Percentiles rank a stretch among this genome's conserved stretches.
Evolutionary conservation across 305 asterid genomes (phyloP).

Genomic region (Fraxinus floribunda): DNA sequence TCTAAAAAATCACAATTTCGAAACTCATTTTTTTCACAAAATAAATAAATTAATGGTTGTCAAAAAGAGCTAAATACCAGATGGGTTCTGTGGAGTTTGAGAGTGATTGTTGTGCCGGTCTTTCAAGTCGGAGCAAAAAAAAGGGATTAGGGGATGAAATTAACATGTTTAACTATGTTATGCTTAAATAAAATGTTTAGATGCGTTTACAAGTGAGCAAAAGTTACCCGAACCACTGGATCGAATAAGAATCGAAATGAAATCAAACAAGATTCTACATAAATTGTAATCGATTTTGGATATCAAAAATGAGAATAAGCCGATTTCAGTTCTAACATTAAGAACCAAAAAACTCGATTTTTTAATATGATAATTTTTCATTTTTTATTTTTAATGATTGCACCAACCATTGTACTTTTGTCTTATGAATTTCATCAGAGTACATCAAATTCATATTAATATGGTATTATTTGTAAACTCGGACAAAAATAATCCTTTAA

Average conservation of each 20-base stretch:
- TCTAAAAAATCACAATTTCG: too few relatives aligned
- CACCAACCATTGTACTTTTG: neutral
- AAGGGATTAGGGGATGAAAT: neutral
- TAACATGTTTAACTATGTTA: neutral
- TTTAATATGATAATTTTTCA: neutral
- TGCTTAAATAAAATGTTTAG: neutral
- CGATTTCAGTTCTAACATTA: too few relatives aligned
- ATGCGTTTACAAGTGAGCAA: neutral
- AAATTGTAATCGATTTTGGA: too few relatives aligned
- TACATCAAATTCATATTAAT: neutral
- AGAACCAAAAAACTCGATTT: neutral
- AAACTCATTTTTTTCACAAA: too few relatives aligned
- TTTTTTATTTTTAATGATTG: neutral
- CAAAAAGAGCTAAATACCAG: too few relatives aligned
- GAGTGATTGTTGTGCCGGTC: neutral
- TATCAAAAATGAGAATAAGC: too few relatives aligned
- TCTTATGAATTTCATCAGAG: neutral
- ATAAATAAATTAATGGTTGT: too few relatives aligned
- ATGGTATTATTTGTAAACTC: neutral
- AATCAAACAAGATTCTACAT: neutral
- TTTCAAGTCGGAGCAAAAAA: neutral
- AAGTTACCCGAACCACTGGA: too few relatives aligned
- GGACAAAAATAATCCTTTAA: too few relatives aligned
- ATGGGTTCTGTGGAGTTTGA: too few relatives aligned
- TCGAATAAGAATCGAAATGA: neutral